Evolutionary conservation across 2,329 filamentous ascomycete genomes (phyloP).

Genomic region (Albifimbria verrucaria): DNA sequence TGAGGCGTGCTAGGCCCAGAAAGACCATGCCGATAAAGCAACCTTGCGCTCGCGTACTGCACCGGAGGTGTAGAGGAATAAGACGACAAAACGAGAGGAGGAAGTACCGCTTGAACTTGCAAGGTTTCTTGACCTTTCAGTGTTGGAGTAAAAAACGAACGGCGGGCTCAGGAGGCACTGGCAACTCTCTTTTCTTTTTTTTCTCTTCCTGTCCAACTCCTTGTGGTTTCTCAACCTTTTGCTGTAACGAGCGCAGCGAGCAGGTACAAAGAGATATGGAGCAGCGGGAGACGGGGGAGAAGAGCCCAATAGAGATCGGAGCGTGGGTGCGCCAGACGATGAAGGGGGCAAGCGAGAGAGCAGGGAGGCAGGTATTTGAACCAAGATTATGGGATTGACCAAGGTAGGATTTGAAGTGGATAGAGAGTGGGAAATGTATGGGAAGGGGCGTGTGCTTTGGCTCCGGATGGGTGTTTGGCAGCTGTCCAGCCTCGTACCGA

Average conservation of each 20-base stretch:
- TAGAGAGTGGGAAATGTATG: slow-evolving; percentile 27
- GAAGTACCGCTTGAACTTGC: slow-evolving; percentile 25
- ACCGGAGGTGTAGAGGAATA: slow-evolving; percentile 19
- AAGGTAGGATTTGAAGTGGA: slow-evolving; percentile 32
- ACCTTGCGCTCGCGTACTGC: slow-evolving; percentile 27
- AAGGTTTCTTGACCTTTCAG: background rate
- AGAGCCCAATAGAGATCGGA: slow-evolving; percentile 16
- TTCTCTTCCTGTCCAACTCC: slow-evolving; percentile 5
- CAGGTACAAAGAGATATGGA: background rate
- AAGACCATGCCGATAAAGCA: slow-evolving; percentile 36
- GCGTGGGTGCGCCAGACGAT: slow-evolving; percentile 23
- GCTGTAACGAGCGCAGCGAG: background rate
- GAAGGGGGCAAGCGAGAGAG: slow-evolving; percentile 23
- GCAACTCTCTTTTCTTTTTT: slow-evolving; percentile 12
- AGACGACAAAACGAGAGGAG: slow-evolving; percentile 19
- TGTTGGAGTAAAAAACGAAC: slow-evolving; percentile 10
- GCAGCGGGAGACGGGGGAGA: background rate
- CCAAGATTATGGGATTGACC: slow-evolving; percentile 27
- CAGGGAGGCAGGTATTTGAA: slow-evolving; percentile 32
- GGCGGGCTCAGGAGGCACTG: slow-evolving; percentile 11
- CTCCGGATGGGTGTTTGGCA: slow-evolving; percentile 18
- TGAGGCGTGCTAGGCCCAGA: slow-evolving; percentile 47
- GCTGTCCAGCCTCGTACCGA: slow-evolving; percentile 11
- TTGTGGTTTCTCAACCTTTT: slow-evolving; percentile 1
- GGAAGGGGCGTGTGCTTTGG: slow-evolving; percentile 22